These are phyloP conservation scores for Nemania abortiva DNA, from an alignment of 2,329 filamentous ascomycete species.

Conservation along the genomic window DNA sequence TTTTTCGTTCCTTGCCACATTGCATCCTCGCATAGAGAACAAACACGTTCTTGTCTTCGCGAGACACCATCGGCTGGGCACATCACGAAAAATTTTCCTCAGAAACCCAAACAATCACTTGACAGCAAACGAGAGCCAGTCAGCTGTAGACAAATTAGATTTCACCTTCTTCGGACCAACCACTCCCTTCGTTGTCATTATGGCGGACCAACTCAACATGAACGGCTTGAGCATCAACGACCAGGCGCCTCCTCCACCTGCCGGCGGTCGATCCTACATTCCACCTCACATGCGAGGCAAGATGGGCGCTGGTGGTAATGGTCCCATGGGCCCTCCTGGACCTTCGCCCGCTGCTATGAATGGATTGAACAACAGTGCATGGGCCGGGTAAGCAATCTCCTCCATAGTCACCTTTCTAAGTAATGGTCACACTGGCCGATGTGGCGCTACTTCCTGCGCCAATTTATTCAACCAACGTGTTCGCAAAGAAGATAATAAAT, in stretches of 20 bases:
- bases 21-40: constrained; percentile 48
- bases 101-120: constrained; percentile 26
- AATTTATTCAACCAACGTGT: constrained; percentile 13
- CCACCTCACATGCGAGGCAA: constrained; percentile 83
- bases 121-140: constrained; percentile 32
- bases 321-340: constrained; percentile 50
- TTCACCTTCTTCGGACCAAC: constrained; percentile 23
- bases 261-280: constrained; percentile 76
- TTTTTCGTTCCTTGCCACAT: constrained; percentile 40
- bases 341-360: constrained; percentile 55
- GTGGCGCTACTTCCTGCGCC: not conserved
- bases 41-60: constrained; percentile 48
- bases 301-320: constrained; percentile 53
- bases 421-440: not conserved
- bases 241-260: constrained; percentile 52
- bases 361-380: constrained; percentile 72
- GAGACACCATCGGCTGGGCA: constrained; percentile 48
- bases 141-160: constrained; percentile 27
- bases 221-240: constrained; percentile 75
- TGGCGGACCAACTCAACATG: constrained; percentile 90
- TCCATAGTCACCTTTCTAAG: not conserved
- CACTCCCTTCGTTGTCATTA: constrained; percentile 59
- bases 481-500: not conserved
- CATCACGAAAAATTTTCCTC: constrained; percentile 45
- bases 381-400: constrained; percentile 67